phyloP scores from a whole-genome alignment of 345 rosid species.

The Linum trigynum region DNA sequence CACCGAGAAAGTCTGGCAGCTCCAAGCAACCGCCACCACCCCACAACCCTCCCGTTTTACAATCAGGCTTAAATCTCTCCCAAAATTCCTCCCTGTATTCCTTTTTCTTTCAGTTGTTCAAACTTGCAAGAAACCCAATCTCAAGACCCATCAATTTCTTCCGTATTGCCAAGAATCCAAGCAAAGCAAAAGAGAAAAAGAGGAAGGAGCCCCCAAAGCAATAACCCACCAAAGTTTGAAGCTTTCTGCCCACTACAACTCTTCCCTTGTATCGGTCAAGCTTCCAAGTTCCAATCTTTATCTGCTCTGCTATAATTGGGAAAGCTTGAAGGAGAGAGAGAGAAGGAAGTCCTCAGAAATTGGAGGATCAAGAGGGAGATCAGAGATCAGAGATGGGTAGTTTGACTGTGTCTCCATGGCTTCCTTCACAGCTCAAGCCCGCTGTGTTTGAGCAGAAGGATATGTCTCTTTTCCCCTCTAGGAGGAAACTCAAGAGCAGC shows the following conservation, averaged over 20 bases:
- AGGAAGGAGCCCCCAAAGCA: not conserved
- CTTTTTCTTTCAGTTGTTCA: not conserved
- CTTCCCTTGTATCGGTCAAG: not conserved
- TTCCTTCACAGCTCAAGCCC: constrained; percentile 37
- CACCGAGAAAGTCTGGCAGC: not conserved
- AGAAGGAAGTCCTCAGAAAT: not conserved
- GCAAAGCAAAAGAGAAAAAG: not conserved
- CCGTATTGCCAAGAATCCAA: not conserved
- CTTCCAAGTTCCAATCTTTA: not conserved
- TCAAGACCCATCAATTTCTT: too few species aligned
- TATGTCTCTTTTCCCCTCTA: constrained; percentile 26
- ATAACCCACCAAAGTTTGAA: not conserved
- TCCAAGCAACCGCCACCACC: not conserved
- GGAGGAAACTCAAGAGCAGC: constrained; percentile 37
- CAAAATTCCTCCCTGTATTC: not conserved
- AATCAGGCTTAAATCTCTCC: not conserved
- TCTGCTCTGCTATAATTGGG: not conserved
- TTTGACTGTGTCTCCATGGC: constrained; percentile 29
- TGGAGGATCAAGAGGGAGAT: constrained; percentile 5
- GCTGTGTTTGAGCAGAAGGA: constrained; percentile 31
- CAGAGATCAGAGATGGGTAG: constrained; percentile 33
- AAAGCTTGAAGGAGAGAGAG: not conserved
- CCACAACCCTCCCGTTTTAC: not conserved
- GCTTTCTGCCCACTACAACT: not conserved
- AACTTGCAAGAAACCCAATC: not conserved